Evolutionary conservation across 1,139 yeast genomes (phyloP).

Genomic region (Hyphopichia khmerensis): DNA sequence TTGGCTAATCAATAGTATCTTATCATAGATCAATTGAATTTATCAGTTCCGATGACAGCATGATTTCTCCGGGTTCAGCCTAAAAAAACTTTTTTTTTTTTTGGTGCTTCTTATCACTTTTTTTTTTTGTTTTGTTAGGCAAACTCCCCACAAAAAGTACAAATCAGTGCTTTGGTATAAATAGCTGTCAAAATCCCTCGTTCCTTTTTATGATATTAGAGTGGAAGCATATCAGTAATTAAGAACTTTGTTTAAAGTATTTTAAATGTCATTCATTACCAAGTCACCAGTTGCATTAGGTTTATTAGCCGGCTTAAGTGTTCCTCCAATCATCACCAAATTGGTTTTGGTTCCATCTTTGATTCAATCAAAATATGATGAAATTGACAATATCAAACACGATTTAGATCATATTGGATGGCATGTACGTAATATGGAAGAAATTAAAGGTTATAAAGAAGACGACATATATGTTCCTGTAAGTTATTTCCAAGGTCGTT

Average conservation of each 20-base stretch:
- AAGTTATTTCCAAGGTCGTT: constrained; percentile 23
- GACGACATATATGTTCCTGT: constrained; percentile 34
- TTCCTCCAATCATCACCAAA: constrained; percentile 32
- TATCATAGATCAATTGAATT: background rate
- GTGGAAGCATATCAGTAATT: too few species aligned
- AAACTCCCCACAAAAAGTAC: background rate
- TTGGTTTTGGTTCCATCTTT: constrained; percentile 24
- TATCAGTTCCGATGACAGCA: background rate
- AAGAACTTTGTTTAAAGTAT: background rate
- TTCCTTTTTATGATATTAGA: background rate
- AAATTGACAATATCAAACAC: constrained; percentile 32
- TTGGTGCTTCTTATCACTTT: background rate
- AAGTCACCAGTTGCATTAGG: constrained; percentile 17
- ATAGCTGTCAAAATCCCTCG: constrained; percentile 1
- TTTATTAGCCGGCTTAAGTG: constrained; percentile 25
- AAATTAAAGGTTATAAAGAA: constrained; percentile 25
- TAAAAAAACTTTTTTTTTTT: too few species aligned
- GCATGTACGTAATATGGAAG: constrained; percentile 36
- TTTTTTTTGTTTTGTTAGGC: background rate
- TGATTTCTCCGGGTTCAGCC: background rate
- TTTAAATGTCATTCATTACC: constrained; percentile 8
- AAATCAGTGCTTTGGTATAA: background rate
- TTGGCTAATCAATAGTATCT: too few species aligned
- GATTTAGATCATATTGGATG: constrained; percentile 40
- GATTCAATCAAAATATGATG: constrained; percentile 25